These are phyloP conservation scores for Dioscorea alata DNA, from an alignment of 106 monocot species.

Conservation along the genomic window DNA sequence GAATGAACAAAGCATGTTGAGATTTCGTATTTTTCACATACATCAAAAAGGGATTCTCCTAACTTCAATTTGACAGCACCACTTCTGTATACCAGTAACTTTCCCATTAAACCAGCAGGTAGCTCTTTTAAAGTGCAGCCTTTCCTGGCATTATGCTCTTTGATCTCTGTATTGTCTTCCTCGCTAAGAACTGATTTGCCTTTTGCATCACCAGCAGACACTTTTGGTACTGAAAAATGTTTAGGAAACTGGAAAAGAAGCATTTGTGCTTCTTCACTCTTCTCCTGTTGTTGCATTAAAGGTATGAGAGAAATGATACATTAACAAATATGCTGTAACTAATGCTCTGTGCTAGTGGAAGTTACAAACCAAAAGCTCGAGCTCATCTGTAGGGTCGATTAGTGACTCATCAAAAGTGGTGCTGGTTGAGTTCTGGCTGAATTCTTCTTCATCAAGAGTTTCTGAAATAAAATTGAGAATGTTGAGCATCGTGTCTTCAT, in stretches of 20 bases:
- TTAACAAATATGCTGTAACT: not conserved
- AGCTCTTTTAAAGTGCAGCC: conserved; percentile 47
- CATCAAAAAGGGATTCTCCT: conserved; percentile 70
- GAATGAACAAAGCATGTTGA: too few relatives aligned
- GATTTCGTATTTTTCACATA: conserved; percentile 19
- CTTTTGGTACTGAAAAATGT: conserved; percentile 46
- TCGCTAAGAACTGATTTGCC: not conserved
- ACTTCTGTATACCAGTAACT: conserved; percentile 71
- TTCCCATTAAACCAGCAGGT: conserved; percentile 62
- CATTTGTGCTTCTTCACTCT: conserved; percentile 31
- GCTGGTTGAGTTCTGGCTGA: conserved; percentile 25
- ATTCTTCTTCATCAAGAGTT: conserved; percentile 44
- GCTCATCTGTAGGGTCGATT: conserved; percentile 43
- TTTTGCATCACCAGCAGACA: not conserved
- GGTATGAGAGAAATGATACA: not conserved
- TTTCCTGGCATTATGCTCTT: not conserved
- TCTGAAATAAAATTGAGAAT: conserved; percentile 16
- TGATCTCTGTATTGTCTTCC: conserved; percentile 1
- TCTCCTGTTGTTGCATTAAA: conserved; percentile 23
- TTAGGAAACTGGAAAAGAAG: conserved; percentile 73
- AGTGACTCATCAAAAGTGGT: conserved; percentile 13
- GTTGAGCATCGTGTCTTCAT: not conserved
- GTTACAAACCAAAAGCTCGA: conserved; percentile 43
- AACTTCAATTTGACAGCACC: conserved; percentile 89
- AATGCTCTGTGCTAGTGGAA: too few relatives aligned